These are phyloP conservation scores for Yarrowia porcina DNA, from an alignment of 805 yeast genomes.

Conservation along the genomic window DNA sequence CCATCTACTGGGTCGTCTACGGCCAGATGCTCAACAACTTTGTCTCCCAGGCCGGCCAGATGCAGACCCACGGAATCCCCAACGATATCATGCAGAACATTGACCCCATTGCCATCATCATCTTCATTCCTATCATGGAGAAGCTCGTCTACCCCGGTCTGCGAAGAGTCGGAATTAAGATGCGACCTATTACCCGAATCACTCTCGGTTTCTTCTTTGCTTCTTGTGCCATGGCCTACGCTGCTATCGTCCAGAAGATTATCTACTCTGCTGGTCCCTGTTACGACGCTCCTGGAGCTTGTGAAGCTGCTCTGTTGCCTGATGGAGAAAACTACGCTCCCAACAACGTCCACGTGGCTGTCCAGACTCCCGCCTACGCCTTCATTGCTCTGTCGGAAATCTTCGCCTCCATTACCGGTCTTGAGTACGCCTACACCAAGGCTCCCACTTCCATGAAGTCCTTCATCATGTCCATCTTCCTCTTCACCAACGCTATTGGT, in stretches of 20 bases:
- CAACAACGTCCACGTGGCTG: slow-evolving; percentile 61
- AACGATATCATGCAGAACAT: slow-evolving; percentile 75
- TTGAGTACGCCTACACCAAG: slow-evolving; percentile 80
- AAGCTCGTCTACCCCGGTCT: slow-evolving; percentile 53
- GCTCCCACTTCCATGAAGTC: slow-evolving; percentile 71
- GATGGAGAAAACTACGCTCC: slow-evolving; percentile 36
- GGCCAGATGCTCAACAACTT: slow-evolving; percentile 72
- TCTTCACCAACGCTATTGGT: slow-evolving; percentile 72
- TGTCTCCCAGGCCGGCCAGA: slow-evolving; percentile 68
- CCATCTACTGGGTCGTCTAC: slow-evolving; percentile 71
- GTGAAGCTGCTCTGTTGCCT: slow-evolving; percentile 44
- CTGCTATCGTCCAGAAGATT: slow-evolving; percentile 69
- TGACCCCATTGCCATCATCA: slow-evolving; percentile 69
- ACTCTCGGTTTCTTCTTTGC: slow-evolving; percentile 66
- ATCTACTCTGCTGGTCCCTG: slow-evolving; percentile 73
- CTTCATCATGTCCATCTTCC: slow-evolving; percentile 57
- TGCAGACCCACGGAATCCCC: slow-evolving; percentile 74
- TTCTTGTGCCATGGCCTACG: slow-evolving; percentile 64
- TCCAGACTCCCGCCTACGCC: slow-evolving; percentile 70
- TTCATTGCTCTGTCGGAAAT: slow-evolving; percentile 73
- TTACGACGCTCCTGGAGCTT: slow-evolving; percentile 58
- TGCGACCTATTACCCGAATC: slow-evolving; percentile 71
- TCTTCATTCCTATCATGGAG: slow-evolving; percentile 74
- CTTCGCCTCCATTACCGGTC: slow-evolving; percentile 75
- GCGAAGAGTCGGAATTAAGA: slow-evolving; percentile 49